Evolutionary conservation across 176 grass and related monocot genomes (phyloP), one percentile per base, ranked within the genome.

Genomic region (Panicum miliaceum): DNA sequence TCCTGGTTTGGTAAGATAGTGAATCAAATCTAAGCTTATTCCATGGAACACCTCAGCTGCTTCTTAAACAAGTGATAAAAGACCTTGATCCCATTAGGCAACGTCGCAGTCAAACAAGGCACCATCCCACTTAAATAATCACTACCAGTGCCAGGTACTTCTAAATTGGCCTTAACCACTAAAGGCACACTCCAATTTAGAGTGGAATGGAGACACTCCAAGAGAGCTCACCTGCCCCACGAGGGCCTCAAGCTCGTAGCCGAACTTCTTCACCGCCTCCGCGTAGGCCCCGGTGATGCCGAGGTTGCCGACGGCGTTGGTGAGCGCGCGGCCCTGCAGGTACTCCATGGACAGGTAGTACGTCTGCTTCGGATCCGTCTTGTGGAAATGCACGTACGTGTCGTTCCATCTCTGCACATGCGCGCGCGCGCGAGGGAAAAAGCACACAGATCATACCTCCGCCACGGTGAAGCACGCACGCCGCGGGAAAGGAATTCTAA

Each of bases 261-360:
- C 97, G 63, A 99, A 92, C 89, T 91, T 96, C 82, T 90, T 99
- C 40, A 96, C 69, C 57, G 97, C 97, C 83, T 96, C 87, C 12
- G 91, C 97, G 82, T 99, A 99, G 59, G 90, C 93, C 74, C 90
- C 93, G 43, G 88, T 87, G 69, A 94, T 94, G 83, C 73, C 86
- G 59, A 99, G 97, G 77, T 99, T 99, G 45, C 97, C 97, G 54
- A 99, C 89, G 63, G 97, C 97, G 67, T 99, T 99, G 59, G 93
- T 94, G 80, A 99, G 90, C 71, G 97, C 97, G 59, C 93, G 91
- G 19, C 97, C 97, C 83, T 99, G 97, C 48, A 99, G 83, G 61
- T 99, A 99, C 89, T 99, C 97, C 97, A 99, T 99, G 56, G 97
- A 99, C 12, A 99, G 87, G 91, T 99, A 99, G 82, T 99, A 99